Evolutionary conservation across 768 basidiomycete genomes (phyloP).

Genomic region (Leccinum longicurvipes): DNA sequence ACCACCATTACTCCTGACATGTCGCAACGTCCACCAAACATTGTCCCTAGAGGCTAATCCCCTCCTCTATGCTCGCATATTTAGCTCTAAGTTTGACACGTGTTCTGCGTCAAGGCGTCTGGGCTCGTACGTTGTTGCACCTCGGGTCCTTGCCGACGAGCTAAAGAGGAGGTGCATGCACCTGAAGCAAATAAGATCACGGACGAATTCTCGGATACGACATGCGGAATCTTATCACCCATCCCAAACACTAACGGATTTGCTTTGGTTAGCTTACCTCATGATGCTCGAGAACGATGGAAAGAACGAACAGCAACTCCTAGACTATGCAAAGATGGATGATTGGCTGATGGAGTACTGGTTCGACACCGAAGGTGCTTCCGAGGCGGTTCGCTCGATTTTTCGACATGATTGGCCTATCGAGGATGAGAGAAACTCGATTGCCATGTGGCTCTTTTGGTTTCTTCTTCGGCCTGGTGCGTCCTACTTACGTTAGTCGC

Average conservation of each 20-base stretch:
- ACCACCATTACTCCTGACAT: conserved; percentile 51
- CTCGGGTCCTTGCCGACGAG: conserved; percentile 55
- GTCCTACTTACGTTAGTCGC: conserved; percentile 20
- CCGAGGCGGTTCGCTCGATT: conserved; percentile 42
- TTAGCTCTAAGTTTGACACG: conserved; percentile 63
- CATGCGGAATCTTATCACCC: conserved; percentile 24
- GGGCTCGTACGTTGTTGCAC: conserved; percentile 37
- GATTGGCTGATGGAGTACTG: conserved; percentile 65
- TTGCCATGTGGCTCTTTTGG: conserved; percentile 83
- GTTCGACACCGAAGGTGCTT: conserved; percentile 59
- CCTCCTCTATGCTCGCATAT: conserved; percentile 73
- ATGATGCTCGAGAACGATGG: conserved; percentile 83
- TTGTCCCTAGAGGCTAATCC: conserved; percentile 55
- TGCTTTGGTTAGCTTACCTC: conserved; percentile 66
- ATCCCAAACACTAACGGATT: conserved; percentile 26
- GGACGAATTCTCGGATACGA: conserved; percentile 21
- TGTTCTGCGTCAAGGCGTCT: conserved; percentile 48
- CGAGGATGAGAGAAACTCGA: conserved; percentile 47
- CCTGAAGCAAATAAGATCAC: conserved; percentile 54
- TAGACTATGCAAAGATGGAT: conserved; percentile 62
- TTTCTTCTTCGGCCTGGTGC: conserved; percentile 60
- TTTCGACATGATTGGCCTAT: conserved; percentile 53
- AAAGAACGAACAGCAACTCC: conserved; percentile 66
- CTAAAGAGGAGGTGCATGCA: conserved; percentile 57
- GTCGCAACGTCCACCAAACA: conserved; percentile 44